Conservation (phyloP, 768 basidiomycete genomes). For the Neoboletus subvelutipes region DNA sequence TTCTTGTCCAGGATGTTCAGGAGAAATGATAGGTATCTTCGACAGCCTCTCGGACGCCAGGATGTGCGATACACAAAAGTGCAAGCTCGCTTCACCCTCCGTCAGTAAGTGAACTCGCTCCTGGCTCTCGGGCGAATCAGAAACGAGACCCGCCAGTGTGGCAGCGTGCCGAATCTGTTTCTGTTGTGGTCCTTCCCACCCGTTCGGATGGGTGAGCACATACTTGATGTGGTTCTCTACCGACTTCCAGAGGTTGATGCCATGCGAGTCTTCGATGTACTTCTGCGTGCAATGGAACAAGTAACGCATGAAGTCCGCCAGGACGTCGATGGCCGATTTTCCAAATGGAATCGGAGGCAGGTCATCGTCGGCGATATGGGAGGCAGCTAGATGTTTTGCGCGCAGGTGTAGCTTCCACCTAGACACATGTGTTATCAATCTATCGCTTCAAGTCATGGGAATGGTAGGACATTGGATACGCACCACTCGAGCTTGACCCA, state of each 20-base stretch:
- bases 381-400: slow-evolving; percentile 32
- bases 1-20: slow-evolving; percentile 22
- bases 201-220: slow-evolving; percentile 62
- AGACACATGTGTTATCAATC: not conserved
- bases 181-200: slow-evolving; percentile 64
- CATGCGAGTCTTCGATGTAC: slow-evolving; percentile 52
- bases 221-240: slow-evolving; percentile 45
- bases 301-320: slow-evolving; percentile 49
- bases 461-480: not conserved
- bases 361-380: slow-evolving; percentile 33
- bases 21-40: slow-evolving; percentile 15
- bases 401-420: slow-evolving; percentile 43
- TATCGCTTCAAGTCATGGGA: not conserved
- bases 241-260: slow-evolving; percentile 44
- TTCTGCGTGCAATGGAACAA: slow-evolving; percentile 42
- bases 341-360: slow-evolving; percentile 42
- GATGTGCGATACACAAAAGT: slow-evolving; percentile 53
- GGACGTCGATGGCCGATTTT: slow-evolving; percentile 42
- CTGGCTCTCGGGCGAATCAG: slow-evolving; percentile 38
- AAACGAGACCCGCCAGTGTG: slow-evolving; percentile 49
- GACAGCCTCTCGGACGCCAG: slow-evolving; percentile 36
- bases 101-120: slow-evolving; percentile 55
- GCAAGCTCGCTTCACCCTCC: slow-evolving; percentile 62
- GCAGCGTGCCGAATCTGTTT: slow-evolving; percentile 55
- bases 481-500: slow-evolving; percentile 50